Base-by-base conservation (phyloP, 352 stramenopile species). In the Globisporangium parvum region DNA sequence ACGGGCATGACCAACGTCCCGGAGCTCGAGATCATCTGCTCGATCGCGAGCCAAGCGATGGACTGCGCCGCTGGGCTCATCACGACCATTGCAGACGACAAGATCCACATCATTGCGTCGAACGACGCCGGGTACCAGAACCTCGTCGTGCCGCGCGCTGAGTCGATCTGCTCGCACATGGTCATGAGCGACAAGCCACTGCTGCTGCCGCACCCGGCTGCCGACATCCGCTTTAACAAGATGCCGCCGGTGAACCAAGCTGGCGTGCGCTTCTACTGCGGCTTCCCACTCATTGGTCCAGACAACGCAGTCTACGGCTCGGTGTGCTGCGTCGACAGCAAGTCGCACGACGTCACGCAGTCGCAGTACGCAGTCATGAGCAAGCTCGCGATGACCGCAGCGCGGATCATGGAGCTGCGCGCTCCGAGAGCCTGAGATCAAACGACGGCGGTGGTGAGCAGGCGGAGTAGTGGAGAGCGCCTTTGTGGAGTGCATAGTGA, bases 21-120 rank as follows among this genome's bases (percentile, higher is more conserved):
- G 6, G 80, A 90, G 47, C 70, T 90, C 20, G 65, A 73, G n/a
- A 55, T 87, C 42, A 66, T 90, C 42, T 90, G 80, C 51, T 60
- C 73, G 10, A 66, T 90, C 35, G 75, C 75, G 23, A 66, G 68
- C 17, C 59, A 63, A 18, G 71, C 78, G 48, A 53, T 87, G 21
- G 23, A 59, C 41, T 85, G 73, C 47, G 62, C 62, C 26, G 66
- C 70, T 23, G 69, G 53, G 3, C 53, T 83, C 17, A 65, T 85
- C 41, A 87, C 73, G 21, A 62, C 85, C 50, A 56, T 87, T 18
- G 69, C 53, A 28, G 53, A 74, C 17, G 64, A 81, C 51, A 62
- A 69, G 37, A 57, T 63, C 40, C 73, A 71, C 48, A 63, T 84
- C 41, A 50, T 77, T 26, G 72, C 73, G 18, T 69, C 57, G 21